Evolutionary conservation across 352 stramenopile genomes (phyloP).

Genomic region (Phytophthora chlamydospora): DNA sequence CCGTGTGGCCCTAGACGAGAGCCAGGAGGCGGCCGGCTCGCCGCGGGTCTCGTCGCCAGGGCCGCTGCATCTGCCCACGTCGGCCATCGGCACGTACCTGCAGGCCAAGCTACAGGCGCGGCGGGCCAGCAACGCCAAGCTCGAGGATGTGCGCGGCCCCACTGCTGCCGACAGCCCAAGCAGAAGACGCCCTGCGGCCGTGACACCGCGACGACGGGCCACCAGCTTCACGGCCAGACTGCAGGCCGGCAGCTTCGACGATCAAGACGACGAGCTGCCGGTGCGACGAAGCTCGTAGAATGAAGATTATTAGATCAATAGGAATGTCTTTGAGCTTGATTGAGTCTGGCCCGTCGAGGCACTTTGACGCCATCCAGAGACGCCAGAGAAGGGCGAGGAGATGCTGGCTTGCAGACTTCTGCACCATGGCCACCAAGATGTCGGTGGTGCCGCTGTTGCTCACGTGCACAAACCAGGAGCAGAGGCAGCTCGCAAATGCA

Average conservation of each 20-base stretch:
- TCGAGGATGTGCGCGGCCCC: conserved; percentile 55
- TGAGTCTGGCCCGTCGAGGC: conserved; percentile 11
- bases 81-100: conserved; percentile 63
- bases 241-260: conserved; percentile 21
- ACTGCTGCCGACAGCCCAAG: conserved; percentile 27
- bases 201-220: conserved; percentile 28
- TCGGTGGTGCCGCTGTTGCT: conserved; percentile 19
- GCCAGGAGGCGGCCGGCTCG: conserved; percentile 14
- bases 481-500: conserved; percentile 1
- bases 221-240: conserved; percentile 28
- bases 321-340: conserved; percentile 15
- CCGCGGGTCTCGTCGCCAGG: conserved; percentile 21
- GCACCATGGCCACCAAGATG: conserved; percentile 31
- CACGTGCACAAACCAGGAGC: conserved; percentile 12
- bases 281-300: conserved; percentile 23
- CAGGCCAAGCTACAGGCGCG: conserved; percentile 55
- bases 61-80: conserved; percentile 56
- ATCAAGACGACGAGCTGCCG: conserved; percentile 23
- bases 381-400: conserved; percentile 36
- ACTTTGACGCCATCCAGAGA: no score
- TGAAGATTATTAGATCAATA: conserved; percentile 7
- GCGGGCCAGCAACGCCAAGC: conserved; percentile 43
- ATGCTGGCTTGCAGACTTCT: conserved; percentile 22
- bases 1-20: conserved; percentile 39
- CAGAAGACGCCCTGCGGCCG: conserved; percentile 26